Evolutionary conservation across 2,329 filamentous ascomycete species (phyloP), one percentile per base, ranked within the genome.

Genomic region (Chaetomiaceae sp.): DNA sequence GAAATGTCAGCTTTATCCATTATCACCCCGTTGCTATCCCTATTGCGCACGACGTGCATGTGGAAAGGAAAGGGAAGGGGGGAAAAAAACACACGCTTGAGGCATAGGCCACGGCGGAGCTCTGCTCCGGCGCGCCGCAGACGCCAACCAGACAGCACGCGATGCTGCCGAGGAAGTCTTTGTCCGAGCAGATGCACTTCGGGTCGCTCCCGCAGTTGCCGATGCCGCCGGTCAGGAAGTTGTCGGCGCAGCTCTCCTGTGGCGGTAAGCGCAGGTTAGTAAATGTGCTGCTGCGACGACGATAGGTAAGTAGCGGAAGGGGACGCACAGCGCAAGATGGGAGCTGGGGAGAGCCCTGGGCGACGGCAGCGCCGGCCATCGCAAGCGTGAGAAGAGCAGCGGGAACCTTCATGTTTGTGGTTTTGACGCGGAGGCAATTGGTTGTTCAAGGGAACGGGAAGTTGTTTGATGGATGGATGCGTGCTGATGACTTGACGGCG

Each of bases 321-420:
- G 21, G 13, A 75, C 79, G 64, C 73, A 84, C 81, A 58, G 81
- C 80, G 62, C 77, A 85, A 9, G 58, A 54, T 14, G 79, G 82
- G 44, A 80, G 73, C 34, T 62, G 64, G 27, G 63, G 60, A 16
- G 11, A 27, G 52, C 75, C 63, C 64, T 81, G 79, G 34, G 77
- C 77, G 56, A 71, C 68, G 58, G 78, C 74, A 54, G 82, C 69
- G 69, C 75, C 75, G 61, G 78, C 73, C 43, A 82, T 68, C 60
- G 79, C 74, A 61, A 82, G 67, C 56, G 74, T 66, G 58, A 79
- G 66, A 61, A 75, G 66, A 51, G 61, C 55, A 30, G 61, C 55
- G 57, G 70, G 55, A 44, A 59, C 29, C 70, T 77, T 79, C 78
- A 80, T 80, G 47, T 49, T 55, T 44, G 32, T 30, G 34, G 43